Percentiles rank a stretch among this genome's conserved stretches.
phyloP scores from a whole-genome alignment of 106 monocot species.

The Cymbidium sinense region DNA sequence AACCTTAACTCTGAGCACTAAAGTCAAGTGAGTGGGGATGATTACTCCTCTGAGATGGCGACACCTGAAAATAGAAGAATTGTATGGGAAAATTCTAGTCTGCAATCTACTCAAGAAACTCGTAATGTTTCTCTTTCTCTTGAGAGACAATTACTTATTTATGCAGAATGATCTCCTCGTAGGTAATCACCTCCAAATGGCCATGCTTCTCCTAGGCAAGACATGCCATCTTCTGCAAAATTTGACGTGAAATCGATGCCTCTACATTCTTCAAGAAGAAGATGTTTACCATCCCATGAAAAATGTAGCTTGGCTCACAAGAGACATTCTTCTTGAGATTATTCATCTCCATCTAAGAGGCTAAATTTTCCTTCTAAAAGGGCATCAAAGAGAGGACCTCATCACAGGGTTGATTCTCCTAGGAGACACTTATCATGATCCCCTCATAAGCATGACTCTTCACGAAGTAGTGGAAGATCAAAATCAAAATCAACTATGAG shows the following conservation, averaged over 20 bases:
- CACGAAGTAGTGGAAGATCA: slow-evolving; percentile 39
- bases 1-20: not conserved
- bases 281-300: slow-evolving; percentile 28
- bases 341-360: slow-evolving; percentile 29
- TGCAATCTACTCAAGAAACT: slow-evolving; percentile 18
- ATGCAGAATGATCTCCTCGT: slow-evolving; percentile 24
- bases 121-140: slow-evolving; percentile 28
- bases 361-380: slow-evolving; percentile 32
- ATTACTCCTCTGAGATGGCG: not conserved
- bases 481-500: slow-evolving; percentile 42
- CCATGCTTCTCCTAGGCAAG: slow-evolving; percentile 11
- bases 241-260: slow-evolving; percentile 12
- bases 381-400: slow-evolving; percentile 14
- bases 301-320: slow-evolving; percentile 19
- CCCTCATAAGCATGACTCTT: slow-evolving; percentile 36
- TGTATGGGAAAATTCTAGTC: slow-evolving; percentile 18
- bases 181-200: slow-evolving; percentile 7
- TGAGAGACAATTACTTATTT: slow-evolving; percentile 26
- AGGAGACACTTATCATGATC: slow-evolving; percentile 31
- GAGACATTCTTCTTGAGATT: slow-evolving; percentile 26
- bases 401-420: slow-evolving; percentile 30
- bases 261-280: slow-evolving; percentile 14
- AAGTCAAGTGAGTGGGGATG: slow-evolving; percentile 9
- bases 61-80: slow-evolving; percentile 16
- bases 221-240: slow-evolving; percentile 2